Percentiles rank a stretch among this genome's conserved stretches.
phyloP scores from a whole-genome alignment of 78 protist species.

The Reticulomyxa filosa region DNA sequence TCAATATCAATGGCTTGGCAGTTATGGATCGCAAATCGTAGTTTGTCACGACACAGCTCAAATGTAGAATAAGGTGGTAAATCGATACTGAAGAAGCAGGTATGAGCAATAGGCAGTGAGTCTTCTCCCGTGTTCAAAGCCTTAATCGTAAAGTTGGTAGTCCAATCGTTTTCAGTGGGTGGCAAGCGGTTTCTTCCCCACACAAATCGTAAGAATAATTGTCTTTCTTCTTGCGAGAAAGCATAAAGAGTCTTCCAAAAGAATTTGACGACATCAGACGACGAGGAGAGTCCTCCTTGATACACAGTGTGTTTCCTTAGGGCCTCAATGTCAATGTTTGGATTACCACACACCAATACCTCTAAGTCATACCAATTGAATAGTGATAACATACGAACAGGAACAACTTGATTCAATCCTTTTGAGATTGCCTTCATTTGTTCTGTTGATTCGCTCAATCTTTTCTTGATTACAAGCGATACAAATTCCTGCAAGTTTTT shows the following conservation, averaged over 20 bases:
- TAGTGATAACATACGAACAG: not conserved
- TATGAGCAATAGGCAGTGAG: slow-evolving; percentile 35
- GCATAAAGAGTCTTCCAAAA: no score
- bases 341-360: no score
- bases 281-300: no score
- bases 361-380: slow-evolving; percentile 1
- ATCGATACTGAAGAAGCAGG: slow-evolving; percentile 54
- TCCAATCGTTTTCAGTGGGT: not conserved
- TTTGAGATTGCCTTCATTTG: no score
- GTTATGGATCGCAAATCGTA: slow-evolving; percentile 1
- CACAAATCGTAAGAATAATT: slow-evolving; percentile 4
- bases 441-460: no score
- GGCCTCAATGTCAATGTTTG: no score
- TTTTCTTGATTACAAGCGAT: no score
- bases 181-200: slow-evolving; percentile 21
- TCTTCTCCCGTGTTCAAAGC: no score
- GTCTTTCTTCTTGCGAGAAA: slow-evolving; percentile 3
- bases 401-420: not conserved
- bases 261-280: no score
- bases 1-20: slow-evolving; percentile 49
- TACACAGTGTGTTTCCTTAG: no score
- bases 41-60: not conserved
- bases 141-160: not conserved
- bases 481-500: no score
- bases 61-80: slow-evolving; percentile 39